phyloP scores from a whole-genome alignment of 1,284 basidiomycete genomes.

The Crepidotus sp. region DNA sequence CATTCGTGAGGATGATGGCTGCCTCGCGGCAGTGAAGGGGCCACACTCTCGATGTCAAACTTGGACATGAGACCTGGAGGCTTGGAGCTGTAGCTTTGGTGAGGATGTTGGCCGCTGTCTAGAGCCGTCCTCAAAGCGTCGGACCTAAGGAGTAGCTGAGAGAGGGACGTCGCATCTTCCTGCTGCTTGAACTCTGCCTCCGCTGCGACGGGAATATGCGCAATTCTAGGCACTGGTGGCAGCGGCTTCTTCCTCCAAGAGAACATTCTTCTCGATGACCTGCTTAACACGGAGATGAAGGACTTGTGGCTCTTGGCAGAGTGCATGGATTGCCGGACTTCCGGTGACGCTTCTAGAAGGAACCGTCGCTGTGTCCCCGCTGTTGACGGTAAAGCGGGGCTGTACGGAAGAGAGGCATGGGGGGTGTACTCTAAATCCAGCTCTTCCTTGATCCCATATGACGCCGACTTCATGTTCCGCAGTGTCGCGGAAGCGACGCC shows the following conservation, averaged over 20 bases:
- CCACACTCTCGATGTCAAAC: slow-evolving; percentile 20
- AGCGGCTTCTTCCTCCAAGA: slow-evolving; percentile 42
- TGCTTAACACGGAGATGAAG: slow-evolving; percentile 37
- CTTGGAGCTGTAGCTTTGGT: slow-evolving; percentile 30
- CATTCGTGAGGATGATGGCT: slow-evolving; percentile 1
- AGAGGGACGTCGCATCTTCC: slow-evolving; percentile 41
- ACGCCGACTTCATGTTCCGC: slow-evolving; percentile 18
- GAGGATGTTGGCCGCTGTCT: slow-evolving; percentile 44
- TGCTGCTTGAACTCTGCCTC: slow-evolving; percentile 33
- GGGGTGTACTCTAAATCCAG: slow-evolving; percentile 16
- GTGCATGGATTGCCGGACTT: slow-evolving; percentile 32
- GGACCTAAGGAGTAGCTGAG: slow-evolving; percentile 45
- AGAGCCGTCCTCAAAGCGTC: slow-evolving; percentile 38
- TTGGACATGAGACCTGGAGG: slow-evolving; percentile 21
- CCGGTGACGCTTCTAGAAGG: slow-evolving; percentile 19
- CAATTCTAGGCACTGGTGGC: slow-evolving; percentile 45
- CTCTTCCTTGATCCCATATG: slow-evolving; percentile 18
- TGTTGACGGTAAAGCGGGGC: slow-evolving; percentile 24
- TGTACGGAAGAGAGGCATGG: slow-evolving; percentile 15
- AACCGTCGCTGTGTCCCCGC: slow-evolving; percentile 20
- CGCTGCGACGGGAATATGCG: slow-evolving; percentile 32
- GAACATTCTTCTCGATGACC: slow-evolving; percentile 30
- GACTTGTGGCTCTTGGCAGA: slow-evolving; percentile 42
- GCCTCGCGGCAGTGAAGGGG: not conserved
- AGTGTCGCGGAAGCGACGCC: slow-evolving; percentile 27